Evolutionary conservation across 495 filamentous ascomycete species (phyloP).

Genomic region (Chaetomidium leptoderma): DNA sequence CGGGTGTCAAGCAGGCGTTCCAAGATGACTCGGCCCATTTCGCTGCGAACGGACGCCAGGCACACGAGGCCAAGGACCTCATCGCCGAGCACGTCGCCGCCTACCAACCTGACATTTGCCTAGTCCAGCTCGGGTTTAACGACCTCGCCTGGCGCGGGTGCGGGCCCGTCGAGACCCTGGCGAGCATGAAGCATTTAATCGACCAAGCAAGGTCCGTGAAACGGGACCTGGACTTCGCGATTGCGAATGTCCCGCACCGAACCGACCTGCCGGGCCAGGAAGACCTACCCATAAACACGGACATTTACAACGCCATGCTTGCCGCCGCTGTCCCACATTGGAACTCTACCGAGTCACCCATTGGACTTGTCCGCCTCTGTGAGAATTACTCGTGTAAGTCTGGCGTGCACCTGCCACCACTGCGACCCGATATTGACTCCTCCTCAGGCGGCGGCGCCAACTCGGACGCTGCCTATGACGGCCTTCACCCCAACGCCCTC

Average conservation of each 20-base stretch:
- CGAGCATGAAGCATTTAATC: constrained; percentile 26
- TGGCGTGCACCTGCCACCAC: not conserved
- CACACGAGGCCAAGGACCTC: constrained; percentile 32
- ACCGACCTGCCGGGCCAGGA: constrained; percentile 18
- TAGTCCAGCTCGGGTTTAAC: constrained; percentile 39
- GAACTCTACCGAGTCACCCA: constrained; percentile 25
- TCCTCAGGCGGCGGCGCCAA: constrained; percentile 15
- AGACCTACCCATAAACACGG: constrained; percentile 26
- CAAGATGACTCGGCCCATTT: constrained; percentile 23
- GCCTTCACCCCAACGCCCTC: constrained; percentile 36
- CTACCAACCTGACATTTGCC: constrained; percentile 36
- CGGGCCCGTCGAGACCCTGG: constrained; percentile 21
- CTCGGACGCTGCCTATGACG: constrained; percentile 33
- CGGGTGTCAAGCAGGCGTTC: constrained; percentile 24
- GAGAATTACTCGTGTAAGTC: constrained; percentile 31
- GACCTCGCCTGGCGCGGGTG: constrained; percentile 34
- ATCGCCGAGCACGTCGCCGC: constrained; percentile 41
- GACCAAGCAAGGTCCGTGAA: constrained; percentile 25
- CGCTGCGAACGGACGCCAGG: constrained; percentile 27
- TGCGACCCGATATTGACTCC: not conserved
- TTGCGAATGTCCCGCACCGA: constrained; percentile 33
- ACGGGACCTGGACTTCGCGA: constrained; percentile 26
- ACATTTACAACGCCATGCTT: constrained; percentile 31
- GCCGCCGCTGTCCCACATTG: constrained; percentile 14
- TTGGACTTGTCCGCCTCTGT: constrained; percentile 25